Evolutionary conservation across 306 rosid genomes (phyloP).

Genomic region (Carpinus fangiana): DNA sequence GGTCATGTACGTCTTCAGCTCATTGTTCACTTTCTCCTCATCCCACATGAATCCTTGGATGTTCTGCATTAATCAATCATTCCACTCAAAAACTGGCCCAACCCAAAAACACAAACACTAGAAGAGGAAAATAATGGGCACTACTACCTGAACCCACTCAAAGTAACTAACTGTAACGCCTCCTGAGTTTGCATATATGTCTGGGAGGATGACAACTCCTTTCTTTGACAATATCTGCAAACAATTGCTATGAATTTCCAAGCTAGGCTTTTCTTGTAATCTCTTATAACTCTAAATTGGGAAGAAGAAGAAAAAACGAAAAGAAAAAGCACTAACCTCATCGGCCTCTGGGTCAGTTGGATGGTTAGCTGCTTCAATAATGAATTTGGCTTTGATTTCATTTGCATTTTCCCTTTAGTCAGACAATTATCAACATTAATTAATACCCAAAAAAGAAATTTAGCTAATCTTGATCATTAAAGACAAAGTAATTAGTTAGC

Average conservation of each 20-base stretch:
- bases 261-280: neutral
- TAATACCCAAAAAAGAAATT: neutral
- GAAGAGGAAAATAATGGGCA: neutral
- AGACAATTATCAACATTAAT: neutral
- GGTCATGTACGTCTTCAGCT: conserved; percentile 70
- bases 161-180: conserved; percentile 96
- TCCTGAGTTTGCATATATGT: conserved; percentile 95
- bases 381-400: conserved; percentile 77
- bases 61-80: conserved; percentile 49
- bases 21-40: conserved; percentile 80
- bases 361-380: conserved; percentile 92
- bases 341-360: conserved; percentile 99
- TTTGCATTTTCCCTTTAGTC: conserved; percentile 75
- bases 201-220: conserved; percentile 87
- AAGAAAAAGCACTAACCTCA: conserved; percentile 47
- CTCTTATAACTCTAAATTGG: neutral
- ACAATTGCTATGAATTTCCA: neutral
- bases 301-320: neutral
- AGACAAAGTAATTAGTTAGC: neutral
- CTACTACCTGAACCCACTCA: conserved; percentile 99
- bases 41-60: conserved; percentile 99
- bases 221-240: conserved; percentile 75
- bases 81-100: neutral
- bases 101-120: neutral
- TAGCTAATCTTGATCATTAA: conserved; percentile 8